Evolutionary conservation across 2,329 filamentous ascomycete species (phyloP), one percentile per base, ranked within the genome.

Genomic region (Penicillium oxalicum): DNA sequence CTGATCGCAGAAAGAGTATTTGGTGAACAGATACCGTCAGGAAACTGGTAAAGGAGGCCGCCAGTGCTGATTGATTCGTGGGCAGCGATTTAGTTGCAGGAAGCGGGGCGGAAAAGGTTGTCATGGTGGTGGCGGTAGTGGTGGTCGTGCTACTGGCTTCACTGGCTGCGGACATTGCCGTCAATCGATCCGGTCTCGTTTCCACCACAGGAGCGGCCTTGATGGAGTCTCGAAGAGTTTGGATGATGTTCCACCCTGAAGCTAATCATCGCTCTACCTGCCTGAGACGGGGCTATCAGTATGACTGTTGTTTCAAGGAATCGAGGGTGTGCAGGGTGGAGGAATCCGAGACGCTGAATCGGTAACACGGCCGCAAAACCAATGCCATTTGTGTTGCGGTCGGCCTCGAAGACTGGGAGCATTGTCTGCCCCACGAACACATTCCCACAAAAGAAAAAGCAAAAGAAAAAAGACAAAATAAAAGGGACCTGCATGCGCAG

Each of bases 11-110:
- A 74, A 84, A 91, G 58, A 95, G 81, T 60, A 96, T 84, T 50
- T 88, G 88, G 75, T 96, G 91, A 55, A 91, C 81, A 60, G 87
- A 81, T 53, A 91, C 82, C 52, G 84, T 87, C 48, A 95, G 80
- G 72, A 95, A 95, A 62, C 84, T 81, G 53, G 80, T 81, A 70
- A 95, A 91, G 44, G 83, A 80, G 49, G 76, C 71, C 55, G 91
- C 78, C 56, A 91, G 80, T 45, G 74, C 66, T 66, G 77, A 62
- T 73, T 81, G 72, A 40, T 73, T 77, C 50, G 75, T 73, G 46
- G 76, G 69, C 41, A 73, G 60, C 52, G 67, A 68, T 55, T 62
- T 62, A 50, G 71, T 69, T 50, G 66, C 66, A 51, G 65, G 69
- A 48, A 72, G 61, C 44, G 71, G 63, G 42, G 69, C 64, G 48